Evolutionary conservation across 352 stramenopile species (phyloP).

Genomic region (Pythium phragmitis): DNA sequence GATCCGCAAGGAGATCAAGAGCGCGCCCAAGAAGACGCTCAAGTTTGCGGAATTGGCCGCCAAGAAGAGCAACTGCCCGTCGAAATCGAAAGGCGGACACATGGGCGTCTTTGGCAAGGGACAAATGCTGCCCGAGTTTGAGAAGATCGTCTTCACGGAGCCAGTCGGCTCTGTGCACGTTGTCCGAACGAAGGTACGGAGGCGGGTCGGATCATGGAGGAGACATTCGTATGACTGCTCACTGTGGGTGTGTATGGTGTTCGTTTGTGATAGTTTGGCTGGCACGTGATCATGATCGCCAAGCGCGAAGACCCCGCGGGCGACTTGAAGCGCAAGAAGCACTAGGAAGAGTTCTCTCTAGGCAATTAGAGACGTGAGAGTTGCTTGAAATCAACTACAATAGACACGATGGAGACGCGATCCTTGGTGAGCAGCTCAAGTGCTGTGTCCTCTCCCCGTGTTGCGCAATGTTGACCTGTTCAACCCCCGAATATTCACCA

Average conservation of each 20-base stretch:
- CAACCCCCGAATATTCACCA: constrained; percentile 4
- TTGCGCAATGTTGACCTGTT: constrained; percentile 11
- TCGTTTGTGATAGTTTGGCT: constrained; percentile 52
- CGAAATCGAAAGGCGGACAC: constrained; percentile 58
- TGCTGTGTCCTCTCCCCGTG: background rate
- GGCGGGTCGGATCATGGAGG: too few species aligned
- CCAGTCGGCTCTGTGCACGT: constrained; percentile 56
- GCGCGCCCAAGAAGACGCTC: constrained; percentile 49
- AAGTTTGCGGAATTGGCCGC: constrained; percentile 49
- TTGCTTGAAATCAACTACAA: background rate
- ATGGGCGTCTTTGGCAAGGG: constrained; percentile 67
- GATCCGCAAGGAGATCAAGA: constrained; percentile 56
- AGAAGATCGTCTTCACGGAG: constrained; percentile 63
- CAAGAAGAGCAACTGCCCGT: constrained; percentile 56
- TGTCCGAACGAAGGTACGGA: constrained; percentile 48
- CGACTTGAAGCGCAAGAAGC: constrained; percentile 37
- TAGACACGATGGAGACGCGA: background rate
- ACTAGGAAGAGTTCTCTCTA: background rate
- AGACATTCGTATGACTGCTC: too few species aligned
- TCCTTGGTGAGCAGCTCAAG: background rate
- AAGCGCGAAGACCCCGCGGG: constrained; percentile 49
- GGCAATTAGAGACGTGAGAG: background rate
- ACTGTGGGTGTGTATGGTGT: background rate
- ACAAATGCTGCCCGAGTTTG: constrained; percentile 77
- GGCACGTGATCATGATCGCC: constrained; percentile 72